These are phyloP conservation scores for Paramecium caudatum DNA, from an alignment of 73 alveolate genomes.

Conservation along the genomic window DNA sequence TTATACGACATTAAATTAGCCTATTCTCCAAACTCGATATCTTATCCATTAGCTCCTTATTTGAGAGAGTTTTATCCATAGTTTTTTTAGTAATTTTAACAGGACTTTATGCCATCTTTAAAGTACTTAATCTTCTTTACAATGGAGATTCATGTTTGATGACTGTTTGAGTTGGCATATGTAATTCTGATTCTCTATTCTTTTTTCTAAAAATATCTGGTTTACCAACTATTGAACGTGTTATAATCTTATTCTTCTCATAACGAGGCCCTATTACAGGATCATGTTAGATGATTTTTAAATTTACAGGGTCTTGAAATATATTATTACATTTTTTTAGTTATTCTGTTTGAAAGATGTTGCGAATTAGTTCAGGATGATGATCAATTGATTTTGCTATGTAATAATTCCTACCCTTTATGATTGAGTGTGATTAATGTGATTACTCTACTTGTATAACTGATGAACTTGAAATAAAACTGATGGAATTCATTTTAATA, in stretches of 20 bases:
- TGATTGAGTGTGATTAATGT: neutral
- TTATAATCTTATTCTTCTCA: constrained; percentile 27
- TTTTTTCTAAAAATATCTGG: constrained; percentile 24
- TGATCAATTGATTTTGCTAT: constrained; percentile 29
- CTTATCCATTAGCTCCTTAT: neutral
- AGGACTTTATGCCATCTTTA: constrained; percentile 5
- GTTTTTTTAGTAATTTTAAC: constrained; percentile 11
- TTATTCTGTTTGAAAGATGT: constrained; percentile 8
- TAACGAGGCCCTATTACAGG: constrained; percentile 26
- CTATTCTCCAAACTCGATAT: neutral
- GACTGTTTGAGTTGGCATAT: neutral
- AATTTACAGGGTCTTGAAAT: constrained; percentile 36
- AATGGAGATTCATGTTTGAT: neutral
- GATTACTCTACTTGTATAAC: too few species aligned
- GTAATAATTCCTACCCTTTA: neutral
- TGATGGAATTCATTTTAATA: neutral
- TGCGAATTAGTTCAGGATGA: constrained; percentile 4
- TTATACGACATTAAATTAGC: neutral
- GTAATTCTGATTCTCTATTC: neutral
- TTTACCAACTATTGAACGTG: constrained; percentile 61
- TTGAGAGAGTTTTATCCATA: neutral
- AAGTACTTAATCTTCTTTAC: neutral
- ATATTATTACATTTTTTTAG: constrained; percentile 4
- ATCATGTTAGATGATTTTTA: constrained; percentile 8
- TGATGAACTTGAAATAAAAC: neutral